Base-by-base conservation (phyloP, 192 early-diverging fungal species). In the Oehlia diaphana region DNA sequence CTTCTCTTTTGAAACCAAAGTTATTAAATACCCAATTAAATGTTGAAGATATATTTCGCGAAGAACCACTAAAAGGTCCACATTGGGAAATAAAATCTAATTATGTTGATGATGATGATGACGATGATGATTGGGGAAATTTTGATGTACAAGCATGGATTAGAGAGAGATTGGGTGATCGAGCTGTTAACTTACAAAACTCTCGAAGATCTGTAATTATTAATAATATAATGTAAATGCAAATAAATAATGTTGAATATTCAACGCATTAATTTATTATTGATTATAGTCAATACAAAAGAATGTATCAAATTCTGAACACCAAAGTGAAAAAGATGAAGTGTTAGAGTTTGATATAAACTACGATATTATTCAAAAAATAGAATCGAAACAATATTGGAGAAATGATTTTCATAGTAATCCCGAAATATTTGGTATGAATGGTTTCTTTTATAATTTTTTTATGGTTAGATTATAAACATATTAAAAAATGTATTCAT, bases 11-110 rank as follows among this genome's bases (percentile, higher is more conserved):
- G 8, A n/a, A 50, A 33, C 8, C 26, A 73, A 53, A 13, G 26
- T 23, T 21, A 23, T 23, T 21, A 23, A 14, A 44, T 31, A n/a
- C 49, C 9, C 67, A 37, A 19, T 69, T 69, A 35, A 69, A 37
- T 26, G 72, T 73, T 16, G 26, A 39, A 2, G 74, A 79, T 28
- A 71, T 86, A 8, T 3, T 86, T n/a, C 50, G 62, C 3, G 81
- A 86, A 19, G 83, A 86, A 13, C 83, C 85, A 0, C 75, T 86
- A 23, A 49, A 65, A 16, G 85, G 85, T 9, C 35, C 61, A 61
- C 85, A 86, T 78, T 86, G 85, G 85, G n/a, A 19, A n/a, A 33
- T 47, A 6, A 53, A 53, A 47, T 37, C 39, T 0, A 19, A 53
- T 53, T 73, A 53, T 19, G 19, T 13, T 37, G 67, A 69, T 23